A percentile compares a stretch with the other conserved stretches of the same genome.
These are phyloP conservation scores for Coccomyxa sp. DNA, from an alignment of 139 green algal genomes.

Conservation along the genomic window DNA sequence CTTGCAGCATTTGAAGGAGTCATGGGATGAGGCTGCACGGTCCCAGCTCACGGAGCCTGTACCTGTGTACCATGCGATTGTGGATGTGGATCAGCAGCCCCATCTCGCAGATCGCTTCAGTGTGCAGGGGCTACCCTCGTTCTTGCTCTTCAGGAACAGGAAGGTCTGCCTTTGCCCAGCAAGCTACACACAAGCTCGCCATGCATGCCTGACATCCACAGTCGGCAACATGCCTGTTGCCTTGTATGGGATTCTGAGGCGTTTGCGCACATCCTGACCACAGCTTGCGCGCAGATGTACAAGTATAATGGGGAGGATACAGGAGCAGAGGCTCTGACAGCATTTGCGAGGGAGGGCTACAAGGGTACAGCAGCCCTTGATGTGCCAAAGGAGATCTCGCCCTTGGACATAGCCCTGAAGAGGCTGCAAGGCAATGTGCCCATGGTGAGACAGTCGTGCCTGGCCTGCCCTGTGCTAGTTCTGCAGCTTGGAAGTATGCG, in stretches of 20 bases:
- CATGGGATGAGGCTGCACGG: background rate
- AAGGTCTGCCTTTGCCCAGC: too few species aligned
- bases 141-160: background rate
- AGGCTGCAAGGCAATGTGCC: background rate
- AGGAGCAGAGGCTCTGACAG: background rate
- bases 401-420: background rate
- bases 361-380: background rate
- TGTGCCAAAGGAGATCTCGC: background rate
- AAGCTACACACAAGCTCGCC: too few species aligned
- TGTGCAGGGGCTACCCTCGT: background rate
- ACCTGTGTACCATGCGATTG: background rate
- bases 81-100: background rate
- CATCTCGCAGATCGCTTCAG: background rate
- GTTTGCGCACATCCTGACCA: too few species aligned
- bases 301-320: background rate
- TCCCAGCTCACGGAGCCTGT: background rate
- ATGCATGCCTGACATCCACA: too few species aligned
- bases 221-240: too few species aligned
- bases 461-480: background rate
- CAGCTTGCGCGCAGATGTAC: background rate
- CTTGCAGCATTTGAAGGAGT: background rate
- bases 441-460: background rate
- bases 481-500: background rate
- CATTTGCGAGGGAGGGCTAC: background rate
- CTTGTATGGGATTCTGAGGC: too few species aligned